Base-by-base conservation (phyloP, 2,329 filamentous ascomycete species). In the Phialocephala subalpina region DNA sequence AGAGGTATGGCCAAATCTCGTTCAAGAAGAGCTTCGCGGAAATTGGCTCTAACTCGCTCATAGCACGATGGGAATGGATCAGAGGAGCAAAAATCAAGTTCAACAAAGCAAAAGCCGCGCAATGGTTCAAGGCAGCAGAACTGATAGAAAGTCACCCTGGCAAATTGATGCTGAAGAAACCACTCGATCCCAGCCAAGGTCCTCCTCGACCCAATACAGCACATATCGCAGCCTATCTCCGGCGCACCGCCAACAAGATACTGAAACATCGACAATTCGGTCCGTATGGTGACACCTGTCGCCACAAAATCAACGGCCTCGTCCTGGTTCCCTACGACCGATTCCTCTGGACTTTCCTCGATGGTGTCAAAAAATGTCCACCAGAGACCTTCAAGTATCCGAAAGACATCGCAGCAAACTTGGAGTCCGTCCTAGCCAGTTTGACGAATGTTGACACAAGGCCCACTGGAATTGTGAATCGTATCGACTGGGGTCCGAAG, bases 111-210 rank as follows among this genome's bases (percentile, higher is more conserved):
- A 66, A 69, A 49, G 33, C 45, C 11, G 25, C 35, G 3, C 67
- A 69, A 35, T 42, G n/a, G 38, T 57, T 47, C n/a, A 62, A 49
- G 29, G 55, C 47, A 4, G 67, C 67, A 3, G 58, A 64, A 7
- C 36, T 69, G 9, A 45, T 69, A 18, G 33, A 49, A 14, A 49
- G 36, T 8, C 56, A 62, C 45, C 64, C 67, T 14, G 61, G 62
- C 5, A 68, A 55, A 33, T 4, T 58, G 12, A 56, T 62, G 60
- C 35, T 69, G 61, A 69, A 69, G 49, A 69, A 64, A n/a, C 59
- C 61, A 11, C 58, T 64, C 12, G 67, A 69, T 55, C 64, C 64
- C 27, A 64, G 52, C 7, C 67, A 69, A 53, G 58, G 36, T 27
- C 35, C 27, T 22, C 58, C 61, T 2, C 33, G 66, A n/a, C 35